A percentile compares a stretch with the other conserved stretches of the same genome.
These are phyloP conservation scores for Thelephora aurantiotincta DNA, from an alignment of 768 basidiomycete species.

Conservation along the genomic window DNA sequence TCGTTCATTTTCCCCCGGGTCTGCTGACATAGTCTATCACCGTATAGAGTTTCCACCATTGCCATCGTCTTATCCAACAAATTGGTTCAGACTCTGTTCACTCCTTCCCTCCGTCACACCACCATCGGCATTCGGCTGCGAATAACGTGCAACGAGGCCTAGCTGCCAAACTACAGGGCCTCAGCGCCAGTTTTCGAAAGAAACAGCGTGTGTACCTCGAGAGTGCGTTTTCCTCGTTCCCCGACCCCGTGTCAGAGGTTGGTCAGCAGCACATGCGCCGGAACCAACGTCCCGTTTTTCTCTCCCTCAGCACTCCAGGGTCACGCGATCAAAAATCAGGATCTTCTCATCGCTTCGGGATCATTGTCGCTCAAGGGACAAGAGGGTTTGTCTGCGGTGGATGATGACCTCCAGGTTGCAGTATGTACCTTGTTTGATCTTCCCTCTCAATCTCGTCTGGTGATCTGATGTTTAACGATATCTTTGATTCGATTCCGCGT, in stretches of 20 bases:
- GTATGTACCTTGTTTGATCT: slow-evolving; percentile 2
- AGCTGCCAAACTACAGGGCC: slow-evolving; percentile 91
- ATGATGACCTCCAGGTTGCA: slow-evolving; percentile 83
- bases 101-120: slow-evolving; percentile 47
- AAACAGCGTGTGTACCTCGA: slow-evolving; percentile 98
- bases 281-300: slow-evolving; percentile 4
- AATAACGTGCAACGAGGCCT: slow-evolving; percentile 93
- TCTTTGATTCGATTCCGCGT: slow-evolving; percentile 4
- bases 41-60: slow-evolving; percentile 24
- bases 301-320: slow-evolving; percentile 70
- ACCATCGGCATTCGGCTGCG: slow-evolving; percentile 49
- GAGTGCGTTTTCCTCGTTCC: slow-evolving; percentile 43
- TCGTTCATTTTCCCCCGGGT: neutral
- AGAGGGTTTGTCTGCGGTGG: slow-evolving; percentile 71
- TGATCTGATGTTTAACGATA: neutral
- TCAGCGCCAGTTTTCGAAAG: slow-evolving; percentile 86
- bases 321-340: slow-evolving; percentile 95
- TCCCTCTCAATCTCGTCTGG: neutral
- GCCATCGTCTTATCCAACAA: slow-evolving; percentile 52
- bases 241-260: slow-evolving; percentile 7
- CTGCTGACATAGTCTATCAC: slow-evolving; percentile 4
- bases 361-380: slow-evolving; percentile 69
- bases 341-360: slow-evolving; percentile 82
- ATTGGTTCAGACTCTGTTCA: slow-evolving; percentile 47
- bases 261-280: slow-evolving; percentile 4